Percentiles rank a stretch among this genome's conserved stretches.
phyloP scores from a whole-genome alignment of 2,329 filamentous ascomycete species.

The Xylariaceae sp. region DNA sequence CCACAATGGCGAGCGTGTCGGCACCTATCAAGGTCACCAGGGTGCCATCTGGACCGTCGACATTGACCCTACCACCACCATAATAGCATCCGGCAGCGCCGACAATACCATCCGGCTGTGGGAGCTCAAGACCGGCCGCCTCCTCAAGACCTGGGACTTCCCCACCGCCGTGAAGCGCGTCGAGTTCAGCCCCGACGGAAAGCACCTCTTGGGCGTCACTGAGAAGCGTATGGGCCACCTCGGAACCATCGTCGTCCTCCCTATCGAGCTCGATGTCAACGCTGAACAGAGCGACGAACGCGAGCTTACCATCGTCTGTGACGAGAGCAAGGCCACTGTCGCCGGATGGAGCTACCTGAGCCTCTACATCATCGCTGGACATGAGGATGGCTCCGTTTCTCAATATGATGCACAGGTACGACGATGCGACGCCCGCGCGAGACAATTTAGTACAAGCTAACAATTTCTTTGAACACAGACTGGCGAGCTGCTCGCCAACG shows the following conservation, averaged over 20 bases:
- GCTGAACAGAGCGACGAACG: conserved; percentile 84
- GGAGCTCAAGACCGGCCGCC: conserved; percentile 90
- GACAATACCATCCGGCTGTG: conserved; percentile 98
- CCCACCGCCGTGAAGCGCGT: conserved; percentile 95
- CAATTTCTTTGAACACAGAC: conserved; percentile 45
- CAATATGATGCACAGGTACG: conserved; percentile 85
- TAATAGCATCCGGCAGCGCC: conserved; percentile 92
- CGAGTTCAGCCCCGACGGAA: conserved; percentile 94
- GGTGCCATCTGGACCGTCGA: conserved; percentile 99
- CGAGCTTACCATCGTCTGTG: conserved; percentile 82
- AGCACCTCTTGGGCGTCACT: conserved; percentile 85
- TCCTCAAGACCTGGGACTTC: conserved; percentile 97
- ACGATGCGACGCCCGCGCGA: not conserved
- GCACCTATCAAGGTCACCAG: conserved; percentile 94
- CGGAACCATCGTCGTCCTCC: conserved; percentile 88
- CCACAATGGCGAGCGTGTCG: conserved; percentile 95
- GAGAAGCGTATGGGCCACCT: conserved; percentile 98
- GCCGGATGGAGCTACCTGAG: conserved; percentile 93
- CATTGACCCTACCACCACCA: conserved; percentile 84
- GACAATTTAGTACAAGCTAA: conserved; percentile 1
- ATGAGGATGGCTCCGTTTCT: conserved; percentile 92
- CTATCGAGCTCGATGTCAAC: conserved; percentile 80
- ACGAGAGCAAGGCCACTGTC: conserved; percentile 95
- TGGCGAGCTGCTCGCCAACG: conserved; percentile 77
- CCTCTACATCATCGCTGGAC: conserved; percentile 95